Base-by-base conservation (phyloP, 306 rosid genomes). In the Cyamopsis tetragonoloba region DNA sequence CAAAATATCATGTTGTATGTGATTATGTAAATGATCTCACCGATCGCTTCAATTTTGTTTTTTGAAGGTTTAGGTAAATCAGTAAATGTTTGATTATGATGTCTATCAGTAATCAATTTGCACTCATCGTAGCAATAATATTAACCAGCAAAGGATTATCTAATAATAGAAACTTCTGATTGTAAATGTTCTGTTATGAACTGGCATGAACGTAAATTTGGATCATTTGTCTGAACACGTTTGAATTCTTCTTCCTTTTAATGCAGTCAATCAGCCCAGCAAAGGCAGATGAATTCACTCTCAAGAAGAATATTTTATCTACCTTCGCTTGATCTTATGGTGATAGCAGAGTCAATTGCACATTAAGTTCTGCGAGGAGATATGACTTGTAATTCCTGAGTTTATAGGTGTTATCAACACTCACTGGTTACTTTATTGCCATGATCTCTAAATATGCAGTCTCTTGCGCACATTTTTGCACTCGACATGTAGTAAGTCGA, bases 271-370 rank as follows among this genome's bases (percentile, higher is more conserved):
- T 91, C 70, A 88, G 84, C 91, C 87, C 91, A 28, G 72, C 76
- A 3, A 93, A 89, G 86, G 90, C 95, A 7, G 99, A 93, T 73
- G 96, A 89, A 67, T 77, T 93, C 70, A 82, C 83, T 49, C 84
- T 88, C 37, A 93, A 90, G 96, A 93, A 80, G 92, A 88, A 90
- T 80, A 78, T 93, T 47, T 82, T 93, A 30, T 83, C 85, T 22
- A 70, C 82, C 66, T 93, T 86, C 44, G 71, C 75, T 62, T 86
- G 87, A 70, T 84, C 68, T 39, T 57, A 80, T 6, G 79, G 62
- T 48, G 60, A 14, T 46, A 27, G 48, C 55, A 70, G 56, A 43
- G 37, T 38, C 65, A 55, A 48, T 20, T 19, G n/a, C n/a, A n/a
- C 26, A 27, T 60, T 53, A 18, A 24, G 13, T 64, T 66, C 42